Evolutionary conservation across 1,284 basidiomycete species (phyloP), one percentile per base, ranked within the genome.

Genomic region (Ustilago cynodontis): DNA sequence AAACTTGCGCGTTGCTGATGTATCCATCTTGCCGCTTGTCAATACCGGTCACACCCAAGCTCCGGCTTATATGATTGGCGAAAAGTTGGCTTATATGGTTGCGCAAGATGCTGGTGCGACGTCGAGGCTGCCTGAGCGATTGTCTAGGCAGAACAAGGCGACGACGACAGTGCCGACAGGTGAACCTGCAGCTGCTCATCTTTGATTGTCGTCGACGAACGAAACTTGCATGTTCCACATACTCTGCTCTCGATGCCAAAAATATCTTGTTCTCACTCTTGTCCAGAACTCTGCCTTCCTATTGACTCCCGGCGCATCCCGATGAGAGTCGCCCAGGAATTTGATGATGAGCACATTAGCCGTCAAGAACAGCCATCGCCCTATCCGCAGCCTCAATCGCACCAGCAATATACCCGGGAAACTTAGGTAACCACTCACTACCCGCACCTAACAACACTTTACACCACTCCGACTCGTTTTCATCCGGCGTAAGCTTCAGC

Each of bases 381-480:
- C 37, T 33, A 6, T 56, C 54, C 8, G 54, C 54, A 2, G 54
- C 54, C 22, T 56, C 54, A 20, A 56, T 43, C n/a, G 54, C 54
- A 7, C 54, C 54, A 26, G 54, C 54, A 9, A 56, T 56, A 35
- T 56, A 56, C 7, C 54, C 39, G 16, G 54, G 54, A 28, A 41
- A 56, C 5, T 9, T 18, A 16, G 37, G 35, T 14, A 37, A 56
- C 54, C 37, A 56, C 37, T 56, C 54, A 20, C 37, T 43, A 16
- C 54, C 54, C 10, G 54, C 54, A 3, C 54, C 54, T 14, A 28
- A 2, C 22, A 56, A 16, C 37, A 56, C 24, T 13, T 13, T 43
- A 29, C 41, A 11, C 54, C 54, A 56, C 31, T 11, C 31, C 18
- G 35, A n/a, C 18, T 56, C 33, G 9, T 37, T 14, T 1, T 35